Evolutionary conservation across 1,139 yeast genomes (phyloP), one percentile per base, ranked within the genome.

Genomic region (Pichiaceae sp.): DNA sequence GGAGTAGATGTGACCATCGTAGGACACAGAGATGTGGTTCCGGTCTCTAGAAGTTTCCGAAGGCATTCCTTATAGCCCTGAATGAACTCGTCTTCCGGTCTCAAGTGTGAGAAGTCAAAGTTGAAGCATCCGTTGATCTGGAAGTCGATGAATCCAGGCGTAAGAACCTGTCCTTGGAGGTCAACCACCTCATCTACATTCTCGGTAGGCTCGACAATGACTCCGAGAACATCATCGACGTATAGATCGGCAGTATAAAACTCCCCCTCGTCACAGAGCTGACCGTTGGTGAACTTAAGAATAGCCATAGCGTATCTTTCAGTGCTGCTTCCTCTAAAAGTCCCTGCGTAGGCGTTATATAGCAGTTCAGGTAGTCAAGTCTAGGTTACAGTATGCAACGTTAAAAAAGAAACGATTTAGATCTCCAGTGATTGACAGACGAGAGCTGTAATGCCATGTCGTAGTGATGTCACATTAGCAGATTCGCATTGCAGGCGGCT

Each of bases 111-210:
- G 50, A 70, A 76, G 45, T 75, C 78, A 45, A 75, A 60, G 3
- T 82, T 82, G 44, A 68, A 75, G 35, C 75, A 68, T 8, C 82
- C 83, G 46, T 76, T 76, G 42, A 75, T 70, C 52, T 76, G 83
- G 40, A 74, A 68, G 52, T 76, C 83, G 17, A 76, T 60, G 48
- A 69, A 73, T 2, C 83, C 83, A 0, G 83, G 80, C 1, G 79
- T 70, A 29, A 76, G 46, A 29, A 72, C 62, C 25, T 59, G 56
- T 4, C 77, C 79, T 17, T 65, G 48, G 38, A 75, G 56, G 45
- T 76, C 78, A 19, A 75, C 54, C 4, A 56, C 53, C 34, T 55
- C 55, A 4, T 42, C 39, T 18, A 48, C 43, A 3, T 41, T 41
- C n/a, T 48, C 48, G 7, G 52, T 43, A 2, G 25, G 27, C 7